Percentiles rank a stretch among this genome's conserved stretches.
Evolutionary conservation across 441 rosid genomes (phyloP).

Genomic region (Erysimum cheiri): DNA sequence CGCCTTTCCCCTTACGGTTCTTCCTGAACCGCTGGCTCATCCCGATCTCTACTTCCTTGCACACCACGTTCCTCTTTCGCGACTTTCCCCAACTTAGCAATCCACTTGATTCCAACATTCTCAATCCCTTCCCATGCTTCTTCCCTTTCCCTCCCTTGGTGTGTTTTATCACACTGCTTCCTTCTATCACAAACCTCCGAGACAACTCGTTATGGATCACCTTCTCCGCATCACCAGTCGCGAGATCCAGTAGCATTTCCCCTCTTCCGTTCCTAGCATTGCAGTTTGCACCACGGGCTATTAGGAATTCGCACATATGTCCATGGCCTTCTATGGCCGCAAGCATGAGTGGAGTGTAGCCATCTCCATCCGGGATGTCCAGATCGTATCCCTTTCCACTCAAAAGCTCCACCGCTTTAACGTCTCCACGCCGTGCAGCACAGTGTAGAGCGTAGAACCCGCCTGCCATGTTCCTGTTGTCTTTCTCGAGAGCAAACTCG

Average conservation of each 20-base stretch:
- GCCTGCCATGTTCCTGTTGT: conserved; percentile 59
- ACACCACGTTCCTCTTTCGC: conserved; percentile 61
- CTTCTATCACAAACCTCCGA: conserved; percentile 59
- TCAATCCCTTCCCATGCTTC: conserved; percentile 66
- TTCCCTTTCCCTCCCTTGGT: conserved; percentile 85
- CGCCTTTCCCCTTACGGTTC: conserved; percentile 56
- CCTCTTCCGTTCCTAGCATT: conserved; percentile 65
- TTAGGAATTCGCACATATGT: conserved; percentile 65
- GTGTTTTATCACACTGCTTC: conserved; percentile 68
- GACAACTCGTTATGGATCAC: conserved; percentile 80
- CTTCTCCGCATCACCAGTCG: conserved; percentile 56
- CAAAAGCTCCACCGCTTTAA: conserved; percentile 73
- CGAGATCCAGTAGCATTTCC: conserved; percentile 70
- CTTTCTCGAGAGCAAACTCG: conserved; percentile 87
- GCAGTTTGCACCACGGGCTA: conserved; percentile 68
- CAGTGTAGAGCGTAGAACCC: conserved; percentile 93
- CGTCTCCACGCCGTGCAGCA: conserved; percentile 90
- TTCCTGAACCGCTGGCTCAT: conserved; percentile 57
- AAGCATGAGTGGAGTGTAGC: conserved; percentile 93
- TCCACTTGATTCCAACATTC: conserved; percentile 62
- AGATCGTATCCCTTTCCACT: conserved; percentile 72
- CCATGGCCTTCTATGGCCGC: conserved; percentile 87
- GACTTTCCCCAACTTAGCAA: conserved; percentile 88
- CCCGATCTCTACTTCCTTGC: conserved; percentile 70
- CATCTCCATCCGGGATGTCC: conserved; percentile 77